phyloP scores from a whole-genome alignment of 2,329 filamentous ascomycete genomes.

The Chlorencoelia australis region DNA sequence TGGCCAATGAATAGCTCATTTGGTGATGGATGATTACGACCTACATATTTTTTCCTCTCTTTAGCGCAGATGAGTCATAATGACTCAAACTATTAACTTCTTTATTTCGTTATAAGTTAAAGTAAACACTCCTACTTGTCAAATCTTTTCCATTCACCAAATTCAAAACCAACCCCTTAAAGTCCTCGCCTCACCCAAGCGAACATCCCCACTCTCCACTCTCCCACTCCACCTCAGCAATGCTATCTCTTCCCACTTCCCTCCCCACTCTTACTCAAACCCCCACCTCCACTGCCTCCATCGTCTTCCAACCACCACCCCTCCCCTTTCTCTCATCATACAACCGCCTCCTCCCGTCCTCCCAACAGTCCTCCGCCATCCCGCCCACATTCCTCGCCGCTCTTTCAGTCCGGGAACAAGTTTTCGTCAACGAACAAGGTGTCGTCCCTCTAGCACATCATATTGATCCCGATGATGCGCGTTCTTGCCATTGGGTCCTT shows the following conservation, averaged over 20 bases:
- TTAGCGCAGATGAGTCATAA: too few relatives aligned
- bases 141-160: too few relatives aligned
- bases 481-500: constrained; percentile 2
- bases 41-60: too few relatives aligned
- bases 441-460: neutral
- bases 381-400: neutral
- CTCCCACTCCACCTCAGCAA: neutral
- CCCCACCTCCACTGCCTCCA: neutral
- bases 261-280: neutral
- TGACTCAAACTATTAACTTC: too few relatives aligned
- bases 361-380: neutral
- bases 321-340: neutral
- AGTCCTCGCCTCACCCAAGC: too few relatives aligned
- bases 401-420: constrained; percentile 2
- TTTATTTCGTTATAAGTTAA: too few relatives aligned
- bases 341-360: neutral
- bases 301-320: constrained; percentile 1
- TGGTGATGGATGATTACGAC: too few relatives aligned
- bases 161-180: too few relatives aligned
- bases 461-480: constrained; percentile 3
- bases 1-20: too few relatives aligned
- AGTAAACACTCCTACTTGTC: too few relatives aligned
- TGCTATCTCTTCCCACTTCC: neutral
- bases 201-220: too few relatives aligned
- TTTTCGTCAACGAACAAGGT: constrained; percentile 3